Conservation (phyloP, 73 alveolate species). For the Tetrahymena elliotti region DNA sequence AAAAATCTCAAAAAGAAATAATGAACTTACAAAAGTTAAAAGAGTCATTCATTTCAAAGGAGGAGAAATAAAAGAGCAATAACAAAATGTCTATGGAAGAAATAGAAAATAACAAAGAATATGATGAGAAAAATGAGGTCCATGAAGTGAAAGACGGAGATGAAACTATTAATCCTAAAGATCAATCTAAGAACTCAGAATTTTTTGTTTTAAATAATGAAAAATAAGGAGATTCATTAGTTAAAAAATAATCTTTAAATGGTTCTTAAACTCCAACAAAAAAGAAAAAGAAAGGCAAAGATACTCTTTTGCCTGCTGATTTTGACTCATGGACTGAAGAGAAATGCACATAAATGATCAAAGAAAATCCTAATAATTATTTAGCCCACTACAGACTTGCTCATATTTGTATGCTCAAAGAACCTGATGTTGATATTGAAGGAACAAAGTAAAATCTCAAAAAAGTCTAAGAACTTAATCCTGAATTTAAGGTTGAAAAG, state of each 20-base stretch:
- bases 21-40: not conserved
- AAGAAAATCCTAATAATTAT: slow-evolving; percentile 36
- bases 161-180: not conserved
- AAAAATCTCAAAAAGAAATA: not conserved
- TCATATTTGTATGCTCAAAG: not conserved
- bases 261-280: not conserved
- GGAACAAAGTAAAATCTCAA: slow-evolving; percentile 36
- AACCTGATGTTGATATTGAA: slow-evolving; percentile 17
- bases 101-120: not conserved
- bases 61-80: not conserved
- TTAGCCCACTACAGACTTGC: slow-evolving; percentile 31
- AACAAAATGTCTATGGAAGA: not conserved
- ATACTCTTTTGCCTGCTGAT: slow-evolving; percentile 9
- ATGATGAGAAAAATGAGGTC: not conserved
- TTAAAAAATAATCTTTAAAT: not conserved
- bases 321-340: slow-evolving; percentile 31
- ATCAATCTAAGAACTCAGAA: not conserved
- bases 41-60: not conserved
- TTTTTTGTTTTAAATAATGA: not conserved
- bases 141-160: slow-evolving; percentile 1
- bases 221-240: not conserved
- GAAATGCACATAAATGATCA: not conserved
- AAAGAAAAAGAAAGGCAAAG: slow-evolving; percentile 9
- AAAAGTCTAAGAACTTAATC: slow-evolving; percentile 32
- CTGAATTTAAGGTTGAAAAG: slow-evolving; percentile 36